A percentile compares a stretch with the other conserved stretches of the same genome.
These are phyloP conservation scores for Actinomortierella wolfii DNA, from an alignment of 371 early-diverging fungal genomes.

Conservation along the genomic window DNA sequence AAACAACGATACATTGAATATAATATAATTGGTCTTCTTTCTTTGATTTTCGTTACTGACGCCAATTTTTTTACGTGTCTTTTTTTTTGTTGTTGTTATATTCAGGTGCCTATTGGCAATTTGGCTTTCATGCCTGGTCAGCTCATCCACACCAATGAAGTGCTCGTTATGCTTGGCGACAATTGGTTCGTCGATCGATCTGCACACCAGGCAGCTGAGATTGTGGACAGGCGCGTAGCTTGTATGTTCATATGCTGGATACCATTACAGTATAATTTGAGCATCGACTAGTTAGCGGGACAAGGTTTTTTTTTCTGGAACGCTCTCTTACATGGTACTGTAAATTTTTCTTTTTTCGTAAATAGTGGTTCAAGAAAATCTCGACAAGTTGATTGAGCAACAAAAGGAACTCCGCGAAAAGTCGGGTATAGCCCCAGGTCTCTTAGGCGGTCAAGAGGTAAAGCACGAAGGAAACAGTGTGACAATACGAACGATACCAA, in stretches of 20 bases:
- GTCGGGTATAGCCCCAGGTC: slow-evolving; percentile 50
- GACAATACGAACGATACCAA: no score
- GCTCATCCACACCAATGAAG: slow-evolving; percentile 88
- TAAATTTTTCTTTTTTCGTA: neutral
- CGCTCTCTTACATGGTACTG: neutral
- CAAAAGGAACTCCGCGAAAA: slow-evolving; percentile 50
- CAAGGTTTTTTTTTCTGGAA: neutral
- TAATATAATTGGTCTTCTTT: no score
- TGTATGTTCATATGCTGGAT: slow-evolving; percentile 47
- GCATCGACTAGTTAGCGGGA: slow-evolving; percentile 7
- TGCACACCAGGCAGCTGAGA: slow-evolving; percentile 73
- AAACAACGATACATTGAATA: neutral
- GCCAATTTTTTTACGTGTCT: neutral
- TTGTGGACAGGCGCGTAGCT: slow-evolving; percentile 72
- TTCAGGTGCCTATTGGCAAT: slow-evolving; percentile 78
- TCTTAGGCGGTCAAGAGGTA: slow-evolving; percentile 38
- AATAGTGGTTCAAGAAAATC: slow-evolving; percentile 66
- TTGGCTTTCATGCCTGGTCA: slow-evolving; percentile 91
- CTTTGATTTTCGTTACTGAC: neutral
- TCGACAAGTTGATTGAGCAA: slow-evolving; percentile 56
- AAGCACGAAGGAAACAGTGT: no score
- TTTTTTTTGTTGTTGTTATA: neutral
- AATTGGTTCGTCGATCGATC: slow-evolving; percentile 91
- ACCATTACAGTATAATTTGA: slow-evolving; percentile 5
- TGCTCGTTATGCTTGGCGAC: slow-evolving; percentile 84